Evolutionary conservation across 176 grass and related monocot genomes (phyloP).

Genomic region (Aegilops tauschii): DNA sequence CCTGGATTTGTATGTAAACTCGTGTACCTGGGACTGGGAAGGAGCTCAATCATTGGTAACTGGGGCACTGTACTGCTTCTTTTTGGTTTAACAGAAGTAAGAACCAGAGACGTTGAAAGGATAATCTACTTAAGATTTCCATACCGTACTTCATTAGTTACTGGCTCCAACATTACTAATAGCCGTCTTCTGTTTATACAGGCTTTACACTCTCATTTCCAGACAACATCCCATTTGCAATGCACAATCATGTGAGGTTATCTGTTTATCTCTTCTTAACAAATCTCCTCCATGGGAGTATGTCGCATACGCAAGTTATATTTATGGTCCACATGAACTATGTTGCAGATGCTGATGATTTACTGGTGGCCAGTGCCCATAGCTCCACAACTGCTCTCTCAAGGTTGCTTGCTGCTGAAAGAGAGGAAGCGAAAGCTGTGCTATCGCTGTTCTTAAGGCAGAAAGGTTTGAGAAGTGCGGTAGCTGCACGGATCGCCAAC

Average conservation of each 20-base stretch:
- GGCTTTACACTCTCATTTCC: conserved; percentile 39
- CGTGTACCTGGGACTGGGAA: background rate
- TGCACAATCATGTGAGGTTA: conserved; percentile 57
- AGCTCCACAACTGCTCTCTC: conserved; percentile 43
- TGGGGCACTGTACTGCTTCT: background rate
- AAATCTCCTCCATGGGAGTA: conserved; percentile 1
- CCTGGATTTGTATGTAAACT: background rate
- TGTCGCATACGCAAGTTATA: background rate
- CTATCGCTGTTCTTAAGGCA: conserved; percentile 77
- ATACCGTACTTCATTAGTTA: background rate
- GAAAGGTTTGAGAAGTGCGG: conserved; percentile 74
- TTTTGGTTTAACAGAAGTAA: background rate
- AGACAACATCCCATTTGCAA: conserved; percentile 39
- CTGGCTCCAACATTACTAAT: background rate
- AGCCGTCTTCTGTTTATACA: conserved; percentile 19
- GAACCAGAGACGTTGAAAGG: background rate
- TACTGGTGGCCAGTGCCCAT: conserved; percentile 25
- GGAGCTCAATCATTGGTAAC: background rate
- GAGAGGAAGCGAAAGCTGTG: conserved; percentile 94
- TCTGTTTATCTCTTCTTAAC: conserved; percentile 26
- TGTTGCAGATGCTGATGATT: conserved; percentile 45
- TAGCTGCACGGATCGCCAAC: conserved; percentile 70
- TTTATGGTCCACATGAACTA: background rate
- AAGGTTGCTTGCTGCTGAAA: conserved; percentile 77
- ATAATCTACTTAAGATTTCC: background rate